Conservation (phyloP, 306 rosid species). For the Quercus engelmannii region DNA sequence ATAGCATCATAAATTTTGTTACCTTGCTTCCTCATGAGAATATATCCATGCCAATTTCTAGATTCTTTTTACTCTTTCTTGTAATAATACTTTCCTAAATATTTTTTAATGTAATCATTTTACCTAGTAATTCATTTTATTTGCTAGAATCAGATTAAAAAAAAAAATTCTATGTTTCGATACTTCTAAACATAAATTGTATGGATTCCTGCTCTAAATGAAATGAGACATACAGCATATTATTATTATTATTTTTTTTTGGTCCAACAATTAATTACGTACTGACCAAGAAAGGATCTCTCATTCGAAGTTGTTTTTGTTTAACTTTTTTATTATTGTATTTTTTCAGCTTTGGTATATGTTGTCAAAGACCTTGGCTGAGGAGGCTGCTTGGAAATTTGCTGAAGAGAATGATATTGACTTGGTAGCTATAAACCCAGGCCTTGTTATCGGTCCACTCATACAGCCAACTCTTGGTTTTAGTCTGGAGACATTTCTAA, state of each 20-base stretch:
- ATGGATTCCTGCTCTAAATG: neutral
- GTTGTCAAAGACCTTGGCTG: conserved; percentile 33
- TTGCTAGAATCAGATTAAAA: neutral
- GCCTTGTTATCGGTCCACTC: conserved; percentile 25
- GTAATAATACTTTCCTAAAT: no score
- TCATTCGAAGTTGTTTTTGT: neutral
- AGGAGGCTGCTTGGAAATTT: conserved; percentile 36
- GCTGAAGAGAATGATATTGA: conserved; percentile 4
- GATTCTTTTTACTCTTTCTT: no score
- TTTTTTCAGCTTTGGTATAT: conserved; percentile 7
- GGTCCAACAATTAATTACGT: no score
- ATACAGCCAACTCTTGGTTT: conserved; percentile 19
- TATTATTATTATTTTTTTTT: no score
- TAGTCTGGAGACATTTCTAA: neutral
- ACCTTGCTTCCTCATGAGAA: no score
- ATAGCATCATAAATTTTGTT: no score
- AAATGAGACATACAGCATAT: neutral
- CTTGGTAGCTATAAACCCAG: conserved; percentile 15
- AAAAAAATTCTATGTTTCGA: neutral
- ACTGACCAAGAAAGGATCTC: neutral
- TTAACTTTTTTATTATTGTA: neutral
- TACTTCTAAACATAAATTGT: neutral
- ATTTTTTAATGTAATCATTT: no score
- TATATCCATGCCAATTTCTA: no score
- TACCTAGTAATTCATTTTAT: neutral